phyloP scores from a whole-genome alignment of 2,329 filamentous ascomycete genomes.

The Fusarium torulosum region DNA sequence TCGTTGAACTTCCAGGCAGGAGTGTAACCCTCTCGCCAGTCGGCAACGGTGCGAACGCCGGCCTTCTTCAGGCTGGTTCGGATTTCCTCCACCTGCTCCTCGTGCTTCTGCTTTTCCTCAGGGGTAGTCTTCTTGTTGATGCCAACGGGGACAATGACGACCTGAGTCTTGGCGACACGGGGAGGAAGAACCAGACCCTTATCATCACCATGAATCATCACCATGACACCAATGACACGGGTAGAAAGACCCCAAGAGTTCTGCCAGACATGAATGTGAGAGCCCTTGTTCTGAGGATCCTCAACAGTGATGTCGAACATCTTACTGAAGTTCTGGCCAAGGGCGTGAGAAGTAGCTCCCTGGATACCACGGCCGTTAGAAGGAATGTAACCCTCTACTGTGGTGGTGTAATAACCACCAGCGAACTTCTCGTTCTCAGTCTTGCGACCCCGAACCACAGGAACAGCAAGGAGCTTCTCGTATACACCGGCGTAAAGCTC shows the following conservation, averaged over 20 bases:
- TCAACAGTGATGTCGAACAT: conserved; percentile 99
- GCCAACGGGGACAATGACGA: conserved; percentile 90
- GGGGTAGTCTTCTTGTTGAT: conserved; percentile 88
- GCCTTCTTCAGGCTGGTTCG: conserved; percentile 76
- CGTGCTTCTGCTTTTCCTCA: conserved; percentile 81
- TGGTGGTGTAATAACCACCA: conserved; percentile 95
- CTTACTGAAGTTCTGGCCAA: conserved; percentile 98
- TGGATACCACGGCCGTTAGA: conserved; percentile 96
- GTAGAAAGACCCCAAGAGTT: conserved; percentile 99
- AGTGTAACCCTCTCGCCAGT: conserved; percentile 90
- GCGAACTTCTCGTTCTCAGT: conserved; percentile 99
- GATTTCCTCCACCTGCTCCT: conserved; percentile 80
- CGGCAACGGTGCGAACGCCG: conserved; percentile 82
- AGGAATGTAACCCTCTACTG: conserved; percentile 96
- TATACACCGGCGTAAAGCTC: conserved; percentile 94
- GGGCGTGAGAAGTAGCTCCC: conserved; percentile 91
- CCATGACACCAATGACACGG: conserved; percentile 97
- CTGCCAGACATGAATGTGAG: conserved; percentile 92
- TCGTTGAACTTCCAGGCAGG: conserved; percentile 99
- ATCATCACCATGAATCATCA: conserved; percentile 97
- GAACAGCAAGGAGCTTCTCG: conserved; percentile 92
- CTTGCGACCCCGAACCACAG: conserved; percentile 93
- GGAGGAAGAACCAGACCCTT: conserved; percentile 95
- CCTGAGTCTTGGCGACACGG: conserved; percentile 86
- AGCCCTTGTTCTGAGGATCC: conserved; percentile 84